phyloP scores from a whole-genome alignment of 306 rosid genomes.

The Prunus mongolica region DNA sequence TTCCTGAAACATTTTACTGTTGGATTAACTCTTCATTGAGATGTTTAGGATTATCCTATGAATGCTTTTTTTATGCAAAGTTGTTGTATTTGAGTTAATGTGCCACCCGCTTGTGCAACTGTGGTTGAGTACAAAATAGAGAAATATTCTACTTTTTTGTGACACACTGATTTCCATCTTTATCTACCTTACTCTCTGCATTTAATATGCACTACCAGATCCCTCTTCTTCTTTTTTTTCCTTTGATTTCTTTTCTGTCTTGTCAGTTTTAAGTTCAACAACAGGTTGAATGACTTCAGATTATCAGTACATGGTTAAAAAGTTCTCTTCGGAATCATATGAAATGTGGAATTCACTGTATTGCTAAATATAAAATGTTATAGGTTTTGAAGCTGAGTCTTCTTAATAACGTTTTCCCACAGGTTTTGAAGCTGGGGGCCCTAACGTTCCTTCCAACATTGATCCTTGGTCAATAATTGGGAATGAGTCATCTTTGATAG shows the following conservation, averaged over 20 bases:
- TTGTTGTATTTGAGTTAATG: neutral
- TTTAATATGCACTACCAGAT: neutral
- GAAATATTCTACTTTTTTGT: neutral
- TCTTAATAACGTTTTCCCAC: constrained; percentile 19
- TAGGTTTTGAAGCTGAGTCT: constrained; percentile 5
- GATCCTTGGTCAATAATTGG: constrained; percentile 85
- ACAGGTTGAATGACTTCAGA: neutral
- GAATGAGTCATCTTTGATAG: constrained; percentile 43
- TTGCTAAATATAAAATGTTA: neutral
- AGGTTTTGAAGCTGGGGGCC: constrained; percentile 97
- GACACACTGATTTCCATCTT: neutral
- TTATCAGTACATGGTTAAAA: neutral
- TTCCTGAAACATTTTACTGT: neutral
- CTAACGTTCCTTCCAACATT: constrained; percentile 80
- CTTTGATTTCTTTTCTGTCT: neutral
- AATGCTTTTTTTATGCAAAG: neutral
- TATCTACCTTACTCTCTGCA: neutral
- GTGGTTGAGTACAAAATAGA: neutral
- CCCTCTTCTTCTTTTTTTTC: neutral
- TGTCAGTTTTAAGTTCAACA: neutral
- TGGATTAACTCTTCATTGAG: neutral
- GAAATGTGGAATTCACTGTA: neutral
- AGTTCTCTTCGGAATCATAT: neutral
- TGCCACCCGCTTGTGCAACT: neutral
- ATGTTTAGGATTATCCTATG: neutral